phyloP scores from a whole-genome alignment of 2,329 filamentous ascomycete species.

The Ophiostoma montium region DNA sequence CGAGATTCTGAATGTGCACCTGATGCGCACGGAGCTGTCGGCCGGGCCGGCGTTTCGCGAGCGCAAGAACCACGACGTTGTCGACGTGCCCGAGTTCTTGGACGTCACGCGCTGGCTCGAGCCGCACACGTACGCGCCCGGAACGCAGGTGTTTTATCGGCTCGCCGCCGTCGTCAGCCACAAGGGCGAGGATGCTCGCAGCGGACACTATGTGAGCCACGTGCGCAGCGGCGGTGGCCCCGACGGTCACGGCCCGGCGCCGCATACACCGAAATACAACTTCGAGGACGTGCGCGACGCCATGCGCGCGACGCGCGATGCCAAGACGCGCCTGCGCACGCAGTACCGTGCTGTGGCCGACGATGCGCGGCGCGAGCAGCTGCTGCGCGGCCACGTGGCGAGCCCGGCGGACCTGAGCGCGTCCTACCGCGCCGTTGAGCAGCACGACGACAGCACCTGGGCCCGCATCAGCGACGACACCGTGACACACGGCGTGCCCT shows the following conservation, averaged over 20 bases:
- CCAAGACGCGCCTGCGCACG: neutral
- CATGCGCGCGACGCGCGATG: neutral
- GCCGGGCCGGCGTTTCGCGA: fast-evolving
- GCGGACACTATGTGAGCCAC: slow-evolving; percentile 10
- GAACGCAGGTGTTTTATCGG: slow-evolving; percentile 9
- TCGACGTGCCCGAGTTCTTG: slow-evolving; percentile 9
- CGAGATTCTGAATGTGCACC: slow-evolving; percentile 9
- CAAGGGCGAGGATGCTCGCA: neutral
- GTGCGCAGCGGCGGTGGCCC: slow-evolving; percentile 3
- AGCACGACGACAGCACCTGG: slow-evolving; percentile 3
- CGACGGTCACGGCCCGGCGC: no score
- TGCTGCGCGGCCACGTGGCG: neutral
- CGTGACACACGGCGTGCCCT: neutral
- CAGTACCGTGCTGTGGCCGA: neutral
- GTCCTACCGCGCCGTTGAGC: neutral
- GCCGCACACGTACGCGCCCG: slow-evolving; percentile 6
- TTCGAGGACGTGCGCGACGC: neutral
- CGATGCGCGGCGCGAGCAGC: neutral
- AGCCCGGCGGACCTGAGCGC: neutral
- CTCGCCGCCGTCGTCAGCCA: slow-evolving; percentile 11
- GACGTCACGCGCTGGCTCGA: slow-evolving; percentile 12
- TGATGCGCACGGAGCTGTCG: neutral
- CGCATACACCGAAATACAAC: neutral
- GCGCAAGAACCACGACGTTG: neutral
- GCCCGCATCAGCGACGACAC: slow-evolving; percentile 1